Evolutionary conservation across 768 basidiomycete genomes (phyloP).

Genomic region (Lentinula edodes): DNA sequence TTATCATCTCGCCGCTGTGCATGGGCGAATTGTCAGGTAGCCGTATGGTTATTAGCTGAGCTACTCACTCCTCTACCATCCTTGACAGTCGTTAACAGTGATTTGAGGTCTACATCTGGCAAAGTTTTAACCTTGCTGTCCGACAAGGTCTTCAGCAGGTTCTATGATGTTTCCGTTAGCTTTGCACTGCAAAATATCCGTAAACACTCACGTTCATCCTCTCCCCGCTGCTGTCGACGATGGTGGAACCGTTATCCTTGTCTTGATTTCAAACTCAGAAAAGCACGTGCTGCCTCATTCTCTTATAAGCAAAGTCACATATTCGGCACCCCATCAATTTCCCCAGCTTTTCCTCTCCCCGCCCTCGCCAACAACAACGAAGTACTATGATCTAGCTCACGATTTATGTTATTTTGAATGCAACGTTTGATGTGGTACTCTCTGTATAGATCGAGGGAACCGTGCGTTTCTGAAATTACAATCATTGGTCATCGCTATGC

Average conservation of each 20-base stretch:
- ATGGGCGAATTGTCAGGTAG: slow-evolving; percentile 10
- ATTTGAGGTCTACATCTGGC: slow-evolving; percentile 69
- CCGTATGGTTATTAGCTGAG: slow-evolving; percentile 12
- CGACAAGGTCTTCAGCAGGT: slow-evolving; percentile 85
- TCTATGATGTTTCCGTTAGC: slow-evolving; percentile 37
- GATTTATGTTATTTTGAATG: background rate
- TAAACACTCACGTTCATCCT: slow-evolving; percentile 28
- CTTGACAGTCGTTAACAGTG: slow-evolving; percentile 80
- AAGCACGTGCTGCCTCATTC: background rate
- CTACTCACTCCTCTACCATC: slow-evolving; percentile 70
- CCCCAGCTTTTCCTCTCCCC: background rate
- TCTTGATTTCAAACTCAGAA: slow-evolving; percentile 6
- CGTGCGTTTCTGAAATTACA: too few relatives aligned
- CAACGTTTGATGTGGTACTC: background rate
- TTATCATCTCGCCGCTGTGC: slow-evolving; percentile 38
- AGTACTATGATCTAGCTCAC: too few relatives aligned
- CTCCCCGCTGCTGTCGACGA: slow-evolving; percentile 16
- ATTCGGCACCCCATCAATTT: slow-evolving; percentile 1
- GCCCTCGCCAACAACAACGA: background rate
- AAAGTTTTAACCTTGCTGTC: slow-evolving; percentile 62
- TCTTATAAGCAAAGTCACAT: slow-evolving; percentile 2
- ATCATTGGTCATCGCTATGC: too few relatives aligned
- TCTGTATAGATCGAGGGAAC: background rate
- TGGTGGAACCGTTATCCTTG: slow-evolving; percentile 7
- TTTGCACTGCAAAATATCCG: slow-evolving; percentile 19